Percentiles rank a stretch among this genome's conserved stretches.
Evolutionary conservation across 148 eudicot genomes (phyloP).

Genomic region (Linanthus parryae): DNA sequence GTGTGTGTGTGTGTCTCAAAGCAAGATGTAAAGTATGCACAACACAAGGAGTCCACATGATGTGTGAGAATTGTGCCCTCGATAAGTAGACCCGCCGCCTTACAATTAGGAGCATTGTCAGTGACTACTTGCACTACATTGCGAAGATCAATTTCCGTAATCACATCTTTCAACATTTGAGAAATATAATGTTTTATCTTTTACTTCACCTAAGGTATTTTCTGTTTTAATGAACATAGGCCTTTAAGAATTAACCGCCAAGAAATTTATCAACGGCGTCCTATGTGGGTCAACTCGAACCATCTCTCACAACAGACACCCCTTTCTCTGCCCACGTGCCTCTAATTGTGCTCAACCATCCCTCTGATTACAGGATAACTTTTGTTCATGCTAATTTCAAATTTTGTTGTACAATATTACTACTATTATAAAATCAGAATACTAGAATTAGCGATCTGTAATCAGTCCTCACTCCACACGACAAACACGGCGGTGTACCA

Average conservation of each 20-base stretch:
- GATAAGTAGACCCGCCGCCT: not conserved
- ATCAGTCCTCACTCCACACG: no score
- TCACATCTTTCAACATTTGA: not conserved
- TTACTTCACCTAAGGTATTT: not conserved
- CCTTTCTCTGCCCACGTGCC: conserved; percentile 3
- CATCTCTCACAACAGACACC: conserved; percentile 18
- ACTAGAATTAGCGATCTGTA: no score
- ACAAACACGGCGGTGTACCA: no score
- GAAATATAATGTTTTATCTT: not conserved
- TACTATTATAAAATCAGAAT: no score
- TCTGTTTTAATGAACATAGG: no score
- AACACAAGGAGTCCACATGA: not conserved
- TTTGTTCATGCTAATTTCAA: no score
- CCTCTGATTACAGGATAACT: no score
- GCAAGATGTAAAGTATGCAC: not conserved
- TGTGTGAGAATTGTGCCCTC: not conserved
- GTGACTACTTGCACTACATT: conserved; percentile 1
- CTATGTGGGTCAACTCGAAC: conserved; percentile 20
- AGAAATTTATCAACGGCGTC: conserved; percentile 18
- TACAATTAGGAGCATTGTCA: not conserved
- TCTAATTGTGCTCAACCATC: conserved; percentile 2
- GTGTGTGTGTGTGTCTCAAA: no score
- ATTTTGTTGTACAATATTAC: no score
- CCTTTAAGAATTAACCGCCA: conserved; percentile 2
- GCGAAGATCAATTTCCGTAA: not conserved